Percentiles rank a stretch among this genome's conserved stretches.
Conservation (phyloP, 2,329 filamentous ascomycete species). For the Monosporascus sp. region DNA sequence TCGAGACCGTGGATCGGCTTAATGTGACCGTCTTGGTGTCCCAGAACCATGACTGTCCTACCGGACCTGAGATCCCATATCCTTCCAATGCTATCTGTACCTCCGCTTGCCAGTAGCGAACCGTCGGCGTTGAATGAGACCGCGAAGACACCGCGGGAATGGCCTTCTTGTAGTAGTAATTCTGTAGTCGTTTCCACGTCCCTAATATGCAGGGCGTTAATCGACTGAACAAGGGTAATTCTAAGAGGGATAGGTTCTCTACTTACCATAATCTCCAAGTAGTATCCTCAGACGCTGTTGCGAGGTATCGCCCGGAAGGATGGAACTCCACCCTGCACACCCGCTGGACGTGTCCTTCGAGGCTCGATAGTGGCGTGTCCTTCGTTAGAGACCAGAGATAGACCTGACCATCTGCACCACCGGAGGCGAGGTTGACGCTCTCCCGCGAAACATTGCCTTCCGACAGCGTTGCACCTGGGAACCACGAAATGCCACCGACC, state of each 20-base stretch:
- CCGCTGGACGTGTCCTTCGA: slow-evolving; percentile 78
- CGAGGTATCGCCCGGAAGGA: slow-evolving; percentile 82
- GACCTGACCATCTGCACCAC: slow-evolving; percentile 81
- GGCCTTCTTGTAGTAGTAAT: slow-evolving; percentile 84
- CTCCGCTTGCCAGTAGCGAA: slow-evolving; percentile 84
- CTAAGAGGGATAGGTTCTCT: slow-evolving; percentile 27
- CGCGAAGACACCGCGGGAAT: slow-evolving; percentile 88
- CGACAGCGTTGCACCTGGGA: slow-evolving; percentile 72
- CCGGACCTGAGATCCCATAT: slow-evolving; percentile 95
- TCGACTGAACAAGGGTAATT: not conserved
- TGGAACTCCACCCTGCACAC: slow-evolving; percentile 94
- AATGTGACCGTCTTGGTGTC: slow-evolving; percentile 74
- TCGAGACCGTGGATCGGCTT: slow-evolving; percentile 90
- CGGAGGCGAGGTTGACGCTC: slow-evolving; percentile 80
- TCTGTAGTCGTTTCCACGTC: slow-evolving; percentile 74
- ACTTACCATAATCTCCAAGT: slow-evolving; percentile 83
- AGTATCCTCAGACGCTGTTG: slow-evolving; percentile 91
- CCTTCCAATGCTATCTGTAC: slow-evolving; percentile 87
- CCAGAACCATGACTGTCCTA: slow-evolving; percentile 89
- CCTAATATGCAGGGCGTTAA: slow-evolving; percentile 30
- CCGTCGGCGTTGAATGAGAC: slow-evolving; percentile 89
- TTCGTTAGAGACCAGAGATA: slow-evolving; percentile 86
- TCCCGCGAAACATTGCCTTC: slow-evolving; percentile 66
- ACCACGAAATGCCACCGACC: slow-evolving; percentile 87
- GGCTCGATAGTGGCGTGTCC: slow-evolving; percentile 77